Conservation (phyloP, 192 early-diverging fungal species). For the Coemansia sp. region DNA sequence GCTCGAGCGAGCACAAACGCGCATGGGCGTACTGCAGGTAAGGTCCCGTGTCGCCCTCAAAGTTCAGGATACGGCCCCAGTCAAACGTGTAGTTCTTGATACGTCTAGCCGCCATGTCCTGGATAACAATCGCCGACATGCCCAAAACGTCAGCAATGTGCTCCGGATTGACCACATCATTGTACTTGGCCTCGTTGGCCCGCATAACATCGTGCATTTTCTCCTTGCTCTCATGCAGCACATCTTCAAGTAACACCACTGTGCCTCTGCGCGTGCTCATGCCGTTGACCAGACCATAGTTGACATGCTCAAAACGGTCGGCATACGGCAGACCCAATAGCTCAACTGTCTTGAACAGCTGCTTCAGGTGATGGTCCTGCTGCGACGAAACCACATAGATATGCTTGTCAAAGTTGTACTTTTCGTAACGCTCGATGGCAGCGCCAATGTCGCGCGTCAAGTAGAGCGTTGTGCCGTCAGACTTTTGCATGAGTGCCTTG, state of each 20-base stretch:
- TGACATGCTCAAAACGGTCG: conserved; percentile 81
- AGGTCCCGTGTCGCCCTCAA: conserved; percentile 99
- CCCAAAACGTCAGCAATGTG: conserved; percentile 84
- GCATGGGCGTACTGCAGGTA: conserved; percentile 99
- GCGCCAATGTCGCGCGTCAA: conserved; percentile 97
- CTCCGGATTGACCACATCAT: conserved; percentile 79
- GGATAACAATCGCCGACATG: conserved; percentile 87
- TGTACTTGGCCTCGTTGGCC: conserved; percentile 84
- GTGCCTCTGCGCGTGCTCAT: conserved; percentile 97
- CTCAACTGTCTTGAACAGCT: conserved; percentile 92
- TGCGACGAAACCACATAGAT: conserved; percentile 89
- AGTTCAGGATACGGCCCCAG: conserved; percentile 88
- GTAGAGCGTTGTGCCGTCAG: conserved; percentile 91
- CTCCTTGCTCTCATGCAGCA: conserved; percentile 82
- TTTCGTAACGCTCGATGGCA: conserved; percentile 84
- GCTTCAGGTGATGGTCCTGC: conserved; percentile 90
- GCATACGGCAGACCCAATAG: conserved; percentile 81
- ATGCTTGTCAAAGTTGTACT: conserved; percentile 88
- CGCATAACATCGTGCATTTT: conserved; percentile 90
- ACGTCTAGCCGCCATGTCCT: conserved; percentile 88
- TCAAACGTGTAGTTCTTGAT: conserved; percentile 95
- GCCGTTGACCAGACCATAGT: conserved; percentile 91
- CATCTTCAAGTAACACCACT: conserved; percentile 93
- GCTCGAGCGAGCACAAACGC: conserved; percentile 93
- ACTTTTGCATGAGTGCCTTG: conserved; percentile 80